These are phyloP conservation scores for Actinidia arguta DNA, from an alignment of 179 eudicot genomes.

Conservation along the genomic window DNA sequence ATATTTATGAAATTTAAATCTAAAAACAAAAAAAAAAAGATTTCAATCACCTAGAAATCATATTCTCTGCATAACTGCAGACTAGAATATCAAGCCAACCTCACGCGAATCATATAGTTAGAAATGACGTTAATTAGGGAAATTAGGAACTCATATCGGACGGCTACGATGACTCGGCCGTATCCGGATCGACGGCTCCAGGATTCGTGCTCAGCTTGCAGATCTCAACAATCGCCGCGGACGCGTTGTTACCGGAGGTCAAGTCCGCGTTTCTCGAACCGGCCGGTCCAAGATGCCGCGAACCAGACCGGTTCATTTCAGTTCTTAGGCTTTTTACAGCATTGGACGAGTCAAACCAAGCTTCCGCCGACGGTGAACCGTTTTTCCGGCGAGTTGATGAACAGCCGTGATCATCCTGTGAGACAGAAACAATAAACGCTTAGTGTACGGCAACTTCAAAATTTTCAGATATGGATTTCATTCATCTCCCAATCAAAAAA, in stretches of 20 bases:
- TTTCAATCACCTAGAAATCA: neutral
- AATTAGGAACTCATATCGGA: neutral
- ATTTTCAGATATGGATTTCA: neutral
- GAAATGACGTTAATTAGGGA: neutral
- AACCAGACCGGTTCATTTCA: neutral
- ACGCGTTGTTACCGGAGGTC: neutral
- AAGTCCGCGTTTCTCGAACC: conserved; percentile 13
- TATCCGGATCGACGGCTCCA: neutral
- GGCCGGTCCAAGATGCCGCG: neutral
- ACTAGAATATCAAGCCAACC: neutral
- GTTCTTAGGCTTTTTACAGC: conserved; percentile 28
- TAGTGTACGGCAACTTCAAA: neutral
- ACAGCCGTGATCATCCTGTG: conserved; percentile 29
- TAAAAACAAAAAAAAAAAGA: neutral
- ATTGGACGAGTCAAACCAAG: conserved; percentile 22
- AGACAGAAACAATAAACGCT: neutral
- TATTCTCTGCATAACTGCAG: neutral
- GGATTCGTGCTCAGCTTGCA: conserved; percentile 10
- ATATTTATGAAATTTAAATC: neutral
- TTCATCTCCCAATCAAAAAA: neutral
- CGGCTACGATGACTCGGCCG: neutral
- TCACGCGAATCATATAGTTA: neutral
- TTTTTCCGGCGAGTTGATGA: conserved; percentile 11
- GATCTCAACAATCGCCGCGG: conserved; percentile 15
- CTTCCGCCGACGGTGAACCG: conserved; percentile 14